Evolutionary conservation across 2,329 filamentous ascomycete genomes (phyloP).

Genomic region (Penicillium sp.): DNA sequence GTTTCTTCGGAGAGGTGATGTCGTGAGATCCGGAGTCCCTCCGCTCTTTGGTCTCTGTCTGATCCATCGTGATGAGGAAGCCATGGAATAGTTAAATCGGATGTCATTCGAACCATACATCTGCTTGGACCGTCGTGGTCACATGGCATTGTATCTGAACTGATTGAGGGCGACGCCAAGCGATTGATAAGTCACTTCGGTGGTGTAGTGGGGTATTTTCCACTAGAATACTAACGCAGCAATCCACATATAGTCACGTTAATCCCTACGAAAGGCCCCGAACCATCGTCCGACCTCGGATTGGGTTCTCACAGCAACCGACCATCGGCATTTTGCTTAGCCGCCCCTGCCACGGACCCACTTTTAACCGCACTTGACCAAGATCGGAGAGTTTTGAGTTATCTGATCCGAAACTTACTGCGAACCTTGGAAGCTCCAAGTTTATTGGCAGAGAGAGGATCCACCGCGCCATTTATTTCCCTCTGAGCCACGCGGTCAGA

Average conservation of each 20-base stretch:
- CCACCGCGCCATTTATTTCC: neutral
- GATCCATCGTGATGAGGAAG: neutral
- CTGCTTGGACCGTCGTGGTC: neutral
- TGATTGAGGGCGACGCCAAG: neutral
- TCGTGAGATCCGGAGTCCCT: constrained; percentile 7
- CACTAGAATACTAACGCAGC: neutral
- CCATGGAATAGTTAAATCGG: neutral
- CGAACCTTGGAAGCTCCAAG: neutral
- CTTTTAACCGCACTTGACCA: neutral
- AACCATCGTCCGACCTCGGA: neutral
- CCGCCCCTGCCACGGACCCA: neutral
- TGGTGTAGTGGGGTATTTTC: neutral
- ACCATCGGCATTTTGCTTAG: constrained; percentile 1
- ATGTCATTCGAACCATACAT: neutral
- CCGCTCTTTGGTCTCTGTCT: neutral
- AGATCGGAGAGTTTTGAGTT: neutral
- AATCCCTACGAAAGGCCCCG: neutral
- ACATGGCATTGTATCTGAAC: neutral
- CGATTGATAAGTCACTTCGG: neutral
- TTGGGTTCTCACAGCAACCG: neutral
- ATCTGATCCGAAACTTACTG: constrained; percentile 5
- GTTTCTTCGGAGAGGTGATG: constrained; percentile 6
- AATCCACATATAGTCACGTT: neutral
- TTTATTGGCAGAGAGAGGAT: neutral
- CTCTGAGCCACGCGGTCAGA: neutral